Conservation (phyloP, 176 grass and related monocot genomes). For the Avena eriantha region DNA sequence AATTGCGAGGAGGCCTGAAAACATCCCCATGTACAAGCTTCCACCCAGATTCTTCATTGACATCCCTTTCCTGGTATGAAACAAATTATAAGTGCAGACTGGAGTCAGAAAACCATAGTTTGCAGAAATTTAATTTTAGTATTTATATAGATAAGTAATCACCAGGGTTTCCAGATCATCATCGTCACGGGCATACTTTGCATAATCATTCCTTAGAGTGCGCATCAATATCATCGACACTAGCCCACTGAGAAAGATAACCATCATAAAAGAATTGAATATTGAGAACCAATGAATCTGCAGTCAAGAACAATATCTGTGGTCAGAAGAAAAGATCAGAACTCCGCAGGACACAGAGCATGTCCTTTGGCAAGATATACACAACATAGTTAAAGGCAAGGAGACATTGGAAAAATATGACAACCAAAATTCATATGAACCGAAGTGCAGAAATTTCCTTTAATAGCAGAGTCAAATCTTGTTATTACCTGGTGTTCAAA, state of each 20-base stretch:
- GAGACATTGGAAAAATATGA: background rate
- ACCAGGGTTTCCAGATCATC: conserved; percentile 98
- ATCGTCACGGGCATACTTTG: conserved; percentile 93
- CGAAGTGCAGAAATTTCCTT: background rate
- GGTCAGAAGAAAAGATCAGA: conserved; percentile 30
- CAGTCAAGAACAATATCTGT: background rate
- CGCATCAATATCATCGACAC: conserved; percentile 98
- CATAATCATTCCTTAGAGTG: conserved; percentile 97
- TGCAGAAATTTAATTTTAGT: background rate
- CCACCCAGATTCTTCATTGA: conserved; percentile 97
- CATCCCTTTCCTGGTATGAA: conserved; percentile 83
- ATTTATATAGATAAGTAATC: conserved; percentile 52
- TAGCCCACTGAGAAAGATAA: conserved; percentile 95
- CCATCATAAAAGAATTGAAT: conserved; percentile 99
- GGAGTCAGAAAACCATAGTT: conserved; percentile 5
- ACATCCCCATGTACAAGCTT: conserved; percentile 99
- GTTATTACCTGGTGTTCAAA: conserved; percentile 76
- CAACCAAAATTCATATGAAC: conserved; percentile 4
- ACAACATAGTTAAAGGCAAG: background rate
- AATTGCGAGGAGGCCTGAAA: conserved; percentile 76
- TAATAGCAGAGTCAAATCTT: conserved; percentile 15
- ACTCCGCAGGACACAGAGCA: background rate
- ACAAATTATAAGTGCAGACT: conserved; percentile 31
- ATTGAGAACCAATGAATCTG: conserved; percentile 99
- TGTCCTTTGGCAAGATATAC: background rate